Percentiles rank a stretch among this genome's conserved stretches.
phyloP scores from a whole-genome alignment of 164 flowering plant species.

The Liquidambar formosana region DNA sequence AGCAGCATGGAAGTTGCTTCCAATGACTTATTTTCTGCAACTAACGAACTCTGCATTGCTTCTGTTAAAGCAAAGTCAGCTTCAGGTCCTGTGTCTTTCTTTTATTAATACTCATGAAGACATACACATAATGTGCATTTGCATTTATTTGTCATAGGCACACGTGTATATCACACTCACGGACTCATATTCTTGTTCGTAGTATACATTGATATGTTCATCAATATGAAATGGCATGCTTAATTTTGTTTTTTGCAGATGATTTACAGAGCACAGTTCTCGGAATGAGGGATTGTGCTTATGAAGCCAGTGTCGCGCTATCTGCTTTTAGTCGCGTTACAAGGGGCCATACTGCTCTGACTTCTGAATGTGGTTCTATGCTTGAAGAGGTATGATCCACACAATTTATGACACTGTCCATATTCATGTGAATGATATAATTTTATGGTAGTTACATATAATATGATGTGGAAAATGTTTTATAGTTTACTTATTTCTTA shows the following conservation, averaged over 20 bases:
- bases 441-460: background rate
- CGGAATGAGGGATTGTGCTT: slow-evolving; percentile 82
- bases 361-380: slow-evolving; percentile 98
- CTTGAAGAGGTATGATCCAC: slow-evolving; percentile 87
- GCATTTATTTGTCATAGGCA: background rate
- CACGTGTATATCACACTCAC: background rate
- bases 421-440: too few relatives aligned
- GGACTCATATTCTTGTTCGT: background rate
- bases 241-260: slow-evolving; percentile 43
- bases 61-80: slow-evolving; percentile 81
- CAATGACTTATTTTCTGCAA: slow-evolving; percentile 62
- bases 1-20: slow-evolving; percentile 85
- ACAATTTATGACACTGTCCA: background rate
- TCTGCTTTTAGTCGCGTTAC: slow-evolving; percentile 68
- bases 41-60: slow-evolving; percentile 71
- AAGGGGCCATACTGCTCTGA: slow-evolving; percentile 85
- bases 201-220: background rate
- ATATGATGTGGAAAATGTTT: too few relatives aligned
- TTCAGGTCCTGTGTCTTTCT: slow-evolving; percentile 53
- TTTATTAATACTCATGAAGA: background rate
- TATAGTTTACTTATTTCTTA: too few relatives aligned
- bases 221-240: background rate
- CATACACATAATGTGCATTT: background rate
- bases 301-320: slow-evolving; percentile 71
- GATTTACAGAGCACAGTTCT: slow-evolving; percentile 77